Conservation (phyloP, 2,329 filamentous ascomycete genomes). For the Neurospora sp. region DNA sequence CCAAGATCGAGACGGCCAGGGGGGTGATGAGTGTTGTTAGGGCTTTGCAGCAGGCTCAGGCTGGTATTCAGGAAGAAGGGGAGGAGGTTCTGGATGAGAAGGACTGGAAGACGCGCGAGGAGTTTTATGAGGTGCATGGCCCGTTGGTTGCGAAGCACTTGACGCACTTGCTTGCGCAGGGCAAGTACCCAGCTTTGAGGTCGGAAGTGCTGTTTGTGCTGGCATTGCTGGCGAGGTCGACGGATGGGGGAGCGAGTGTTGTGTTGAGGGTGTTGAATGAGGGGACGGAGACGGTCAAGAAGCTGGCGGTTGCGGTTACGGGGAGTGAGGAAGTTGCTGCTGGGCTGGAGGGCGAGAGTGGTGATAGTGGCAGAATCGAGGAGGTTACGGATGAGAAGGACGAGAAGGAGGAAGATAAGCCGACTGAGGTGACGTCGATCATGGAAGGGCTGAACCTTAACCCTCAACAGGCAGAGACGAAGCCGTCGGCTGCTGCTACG, state of each 20-base stretch:
- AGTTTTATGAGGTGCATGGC: conserved; percentile 37
- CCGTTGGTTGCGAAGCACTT: conserved; percentile 32
- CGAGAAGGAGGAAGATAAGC: conserved; percentile 10
- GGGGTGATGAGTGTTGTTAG: conserved; percentile 44
- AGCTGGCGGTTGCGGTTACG: conserved; percentile 39
- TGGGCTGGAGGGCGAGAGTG: conserved; percentile 3
- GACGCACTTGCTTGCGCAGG: conserved; percentile 43
- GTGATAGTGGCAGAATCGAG: not conserved
- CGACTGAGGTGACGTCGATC: conserved; percentile 5
- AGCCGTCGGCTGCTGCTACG: conserved; percentile 33
- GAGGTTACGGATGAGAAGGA: conserved; percentile 11
- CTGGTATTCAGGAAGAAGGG: conserved; percentile 22
- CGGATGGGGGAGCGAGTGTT: conserved; percentile 34
- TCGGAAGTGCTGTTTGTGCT: conserved; percentile 55
- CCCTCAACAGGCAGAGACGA: conserved; percentile 35
- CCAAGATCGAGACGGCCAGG: conserved; percentile 50
- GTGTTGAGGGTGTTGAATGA: conserved; percentile 32
- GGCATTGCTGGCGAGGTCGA: conserved; percentile 47
- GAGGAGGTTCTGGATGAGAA: conserved; percentile 19
- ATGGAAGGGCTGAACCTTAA: conserved; percentile 30
- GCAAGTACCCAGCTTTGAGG: conserved; percentile 47
- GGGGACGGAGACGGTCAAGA: conserved; percentile 31
- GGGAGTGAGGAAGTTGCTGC: conserved; percentile 26
- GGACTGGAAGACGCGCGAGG: not conserved
- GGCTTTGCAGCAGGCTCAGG: conserved; percentile 31